Evolutionary conservation across 805 yeast species (phyloP).

Genomic region (Nakazawaea peltata): DNA sequence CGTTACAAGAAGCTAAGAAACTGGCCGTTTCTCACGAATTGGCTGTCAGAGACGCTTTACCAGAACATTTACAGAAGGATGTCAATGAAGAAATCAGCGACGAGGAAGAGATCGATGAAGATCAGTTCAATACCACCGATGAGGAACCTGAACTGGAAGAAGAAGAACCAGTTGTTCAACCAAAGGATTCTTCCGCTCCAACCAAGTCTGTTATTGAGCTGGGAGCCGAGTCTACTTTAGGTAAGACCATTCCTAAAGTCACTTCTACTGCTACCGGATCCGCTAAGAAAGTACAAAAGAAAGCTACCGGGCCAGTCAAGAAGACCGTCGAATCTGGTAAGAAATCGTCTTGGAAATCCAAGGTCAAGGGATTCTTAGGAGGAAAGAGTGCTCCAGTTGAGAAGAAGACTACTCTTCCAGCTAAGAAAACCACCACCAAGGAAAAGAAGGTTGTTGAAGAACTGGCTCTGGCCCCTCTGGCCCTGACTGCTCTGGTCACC

Average conservation of each 20-base stretch:
- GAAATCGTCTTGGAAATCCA: conserved; percentile 8
- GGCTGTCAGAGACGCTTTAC: conserved; percentile 39
- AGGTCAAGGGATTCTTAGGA: conserved; percentile 2
- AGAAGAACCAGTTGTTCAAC: conserved; percentile 18
- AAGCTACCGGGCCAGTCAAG: conserved; percentile 1
- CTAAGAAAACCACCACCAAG: neutral
- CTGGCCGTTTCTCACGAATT: conserved; percentile 33
- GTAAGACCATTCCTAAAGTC: conserved; percentile 5
- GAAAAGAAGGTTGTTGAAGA: neutral
- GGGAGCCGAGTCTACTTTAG: conserved; percentile 9
- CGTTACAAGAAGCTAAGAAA: conserved; percentile 28
- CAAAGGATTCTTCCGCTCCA: conserved; percentile 25
- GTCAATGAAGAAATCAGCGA: conserved; percentile 18
- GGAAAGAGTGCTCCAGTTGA: neutral
- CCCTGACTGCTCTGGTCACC: no score
- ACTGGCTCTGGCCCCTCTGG: neutral
- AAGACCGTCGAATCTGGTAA: conserved; percentile 2
- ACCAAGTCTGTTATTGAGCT: conserved; percentile 14
- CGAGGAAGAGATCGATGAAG: conserved; percentile 21
- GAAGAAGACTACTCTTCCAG: neutral
- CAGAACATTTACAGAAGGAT: conserved; percentile 40
- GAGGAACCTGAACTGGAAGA: conserved; percentile 22
- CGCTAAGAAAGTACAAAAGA: neutral
- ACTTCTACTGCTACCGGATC: neutral
- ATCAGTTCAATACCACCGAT: conserved; percentile 19